Percentiles rank a stretch among this genome's conserved stretches.
These are phyloP conservation scores for Mucuna pruriens DNA, from an alignment of 306 rosid species.

Conservation along the genomic window DNA sequence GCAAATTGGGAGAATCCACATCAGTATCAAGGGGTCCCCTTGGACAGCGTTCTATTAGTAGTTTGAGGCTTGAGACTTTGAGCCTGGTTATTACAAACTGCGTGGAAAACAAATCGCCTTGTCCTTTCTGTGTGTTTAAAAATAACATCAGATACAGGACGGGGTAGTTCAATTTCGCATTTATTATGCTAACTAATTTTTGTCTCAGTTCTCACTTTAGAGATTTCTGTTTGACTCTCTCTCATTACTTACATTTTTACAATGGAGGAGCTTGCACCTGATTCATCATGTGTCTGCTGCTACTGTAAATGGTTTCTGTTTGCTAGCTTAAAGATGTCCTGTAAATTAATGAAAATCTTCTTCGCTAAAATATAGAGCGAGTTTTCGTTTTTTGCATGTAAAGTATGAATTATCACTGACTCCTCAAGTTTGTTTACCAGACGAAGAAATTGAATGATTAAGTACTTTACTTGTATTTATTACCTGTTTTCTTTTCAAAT, in stretches of 20 bases:
- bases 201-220: slow-evolving; percentile 30
- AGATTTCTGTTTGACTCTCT: slow-evolving; percentile 42
- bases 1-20: slow-evolving; percentile 56
- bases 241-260: neutral
- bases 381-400: neutral
- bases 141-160: slow-evolving; percentile 11
- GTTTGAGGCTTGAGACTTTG: slow-evolving; percentile 36
- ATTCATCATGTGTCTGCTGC: slow-evolving; percentile 33
- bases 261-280: slow-evolving; percentile 11
- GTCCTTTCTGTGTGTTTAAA: slow-evolving; percentile 16
- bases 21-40: slow-evolving; percentile 47
- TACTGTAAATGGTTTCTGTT: neutral
- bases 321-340: neutral
- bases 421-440: neutral
- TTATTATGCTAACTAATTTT: slow-evolving; percentile 51
- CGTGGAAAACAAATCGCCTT: slow-evolving; percentile 26
- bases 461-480: slow-evolving; percentile 39
- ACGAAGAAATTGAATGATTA: slow-evolving; percentile 33
- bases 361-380: neutral
- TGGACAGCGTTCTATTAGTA: slow-evolving; percentile 31
- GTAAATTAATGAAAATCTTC: neutral
- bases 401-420: neutral
- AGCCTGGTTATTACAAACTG: slow-evolving; percentile 25
- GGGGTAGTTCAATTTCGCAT: slow-evolving; percentile 49
- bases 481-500: slow-evolving; percentile 14